Base-by-base conservation (phyloP, 345 rosid species). In the Iberis pinnata region DNA sequence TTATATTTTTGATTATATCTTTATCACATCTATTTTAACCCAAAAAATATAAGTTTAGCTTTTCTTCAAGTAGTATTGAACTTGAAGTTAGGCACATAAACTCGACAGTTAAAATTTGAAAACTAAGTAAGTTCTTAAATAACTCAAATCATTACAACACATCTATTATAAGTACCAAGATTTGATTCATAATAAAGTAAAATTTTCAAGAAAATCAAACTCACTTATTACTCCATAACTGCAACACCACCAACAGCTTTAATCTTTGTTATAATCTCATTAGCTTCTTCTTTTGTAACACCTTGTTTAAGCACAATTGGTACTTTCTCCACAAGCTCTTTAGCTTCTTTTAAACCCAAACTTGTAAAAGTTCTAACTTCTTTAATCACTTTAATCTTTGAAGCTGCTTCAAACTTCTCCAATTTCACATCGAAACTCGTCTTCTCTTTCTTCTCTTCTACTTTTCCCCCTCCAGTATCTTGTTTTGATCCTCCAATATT, bases 401-500 rank as follows among this genome's bases (percentile, higher is more conserved):
- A 17, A 26, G 65, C 16, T 6, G 65, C 36, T 24, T 70, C 64
- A 53, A 46, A 70, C 70, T 58, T 70, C 61, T 70, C 74, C 41
- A 70, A 11, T 48, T 63, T 63, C 51, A 70, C 69, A 36, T 70
- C 70, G 12, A 70, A 70, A 22, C 48, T 15, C 8, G 70, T 70
- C 69, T 64, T 70, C 65, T 70, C 73, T 51, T 70, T 69, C 60
- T 56, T 52, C 65, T 63, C 74, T 58, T 58, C 74, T 12, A 18
- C 57, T 32, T 24, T 26, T 27, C 25, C 65, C 0, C 58, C 5
- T 64, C 70, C 74, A 53, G 43, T 38, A 12, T 70, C 74, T 17
- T 57, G 56, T 7, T 59, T 63, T 25, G 36, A n/a, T n/a, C n/a
- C 56, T 39, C 74, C 62, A 2, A 47, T 12, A 18, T 49, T 53